Evolutionary conservation across 331 rosid genomes (phyloP).

Genomic region (Spiraea crenata): DNA sequence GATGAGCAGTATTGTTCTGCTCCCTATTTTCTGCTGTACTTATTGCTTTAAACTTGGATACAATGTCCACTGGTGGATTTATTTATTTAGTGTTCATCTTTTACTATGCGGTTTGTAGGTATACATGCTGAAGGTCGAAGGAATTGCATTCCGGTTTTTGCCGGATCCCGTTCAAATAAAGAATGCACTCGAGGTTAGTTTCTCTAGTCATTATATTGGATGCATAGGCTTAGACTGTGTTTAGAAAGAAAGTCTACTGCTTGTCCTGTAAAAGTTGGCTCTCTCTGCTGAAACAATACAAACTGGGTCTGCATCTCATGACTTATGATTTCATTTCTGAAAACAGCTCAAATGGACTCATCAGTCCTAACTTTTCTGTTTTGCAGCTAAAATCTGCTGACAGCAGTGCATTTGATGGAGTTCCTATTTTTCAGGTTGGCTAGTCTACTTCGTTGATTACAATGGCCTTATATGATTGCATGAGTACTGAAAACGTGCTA

Average conservation of each 20-base stretch:
- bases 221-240: not conserved
- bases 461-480: not conserved
- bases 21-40: not conserved
- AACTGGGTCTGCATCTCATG: not conserved
- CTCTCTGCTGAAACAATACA: not conserved
- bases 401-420: constrained; percentile 76
- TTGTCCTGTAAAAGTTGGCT: constrained; percentile 6
- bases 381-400: constrained; percentile 64
- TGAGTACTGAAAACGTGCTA: not conserved
- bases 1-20: not conserved
- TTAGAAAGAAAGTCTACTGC: not conserved
- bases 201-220: not conserved
- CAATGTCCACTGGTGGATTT: not conserved
- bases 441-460: constrained; percentile 25
- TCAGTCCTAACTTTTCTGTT: constrained; percentile 14
- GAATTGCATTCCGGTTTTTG: constrained; percentile 89
- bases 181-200: constrained; percentile 85
- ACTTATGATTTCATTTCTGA: not conserved
- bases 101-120: constrained; percentile 42
- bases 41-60: not conserved
- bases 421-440: constrained; percentile 90
- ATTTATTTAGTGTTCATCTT: constrained; percentile 1
- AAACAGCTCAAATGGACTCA: constrained; percentile 21
- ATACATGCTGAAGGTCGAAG: constrained; percentile 96
- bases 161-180: constrained; percentile 91